Base-by-base conservation (phyloP, 306 rosid genomes). In the Fragaria iinumae region DNA sequence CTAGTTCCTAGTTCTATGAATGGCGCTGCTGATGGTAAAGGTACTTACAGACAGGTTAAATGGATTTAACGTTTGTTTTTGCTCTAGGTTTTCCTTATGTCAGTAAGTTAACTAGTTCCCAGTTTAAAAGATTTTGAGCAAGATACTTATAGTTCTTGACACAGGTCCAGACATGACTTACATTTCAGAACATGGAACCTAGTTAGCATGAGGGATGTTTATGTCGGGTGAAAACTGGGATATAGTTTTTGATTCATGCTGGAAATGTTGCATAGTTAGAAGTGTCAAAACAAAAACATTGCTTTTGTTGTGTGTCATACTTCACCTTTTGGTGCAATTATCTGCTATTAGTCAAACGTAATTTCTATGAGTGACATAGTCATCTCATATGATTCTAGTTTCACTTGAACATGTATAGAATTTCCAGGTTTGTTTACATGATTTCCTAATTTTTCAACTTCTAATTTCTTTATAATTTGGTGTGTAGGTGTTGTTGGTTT, bases 401-500 rank as follows among this genome's bases (percentile, higher is more conserved):
- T 49, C 10, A 49, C 45, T 49, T 71, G 45, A 49, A 4, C 60
- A 32, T 71, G 17, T 71, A 48, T 68, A 25, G 45, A 74, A 74
- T 48, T 71, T 45, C 62, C 52, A 27, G 69, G 8, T 49, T 38
- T 38, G 6, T 66, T 69, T 48, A 60, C 67, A 13, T 67, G 55
- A 21, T 52, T 17, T 76, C 64, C 20, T 53, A 57, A 64, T 59
- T 59, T 64, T 39, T 74, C 59, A 43, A 56, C 20, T 80, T 67
- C 8, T 4, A 43, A 9, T 45, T 43, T 9, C 67, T 38, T 23
- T 67, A 0, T 77, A 50, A 43, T 69, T 55, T 38, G 5, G 47
- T 12, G 74, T 12, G 74, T 71, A 91, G 96, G 93, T 17, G 96
- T 89, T 39, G 90, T 90, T 77, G 97, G 97, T 59, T 73, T 88